phyloP scores from a whole-genome alignment of 257 asterid genomes.

The Solanum lignicaule region DNA sequence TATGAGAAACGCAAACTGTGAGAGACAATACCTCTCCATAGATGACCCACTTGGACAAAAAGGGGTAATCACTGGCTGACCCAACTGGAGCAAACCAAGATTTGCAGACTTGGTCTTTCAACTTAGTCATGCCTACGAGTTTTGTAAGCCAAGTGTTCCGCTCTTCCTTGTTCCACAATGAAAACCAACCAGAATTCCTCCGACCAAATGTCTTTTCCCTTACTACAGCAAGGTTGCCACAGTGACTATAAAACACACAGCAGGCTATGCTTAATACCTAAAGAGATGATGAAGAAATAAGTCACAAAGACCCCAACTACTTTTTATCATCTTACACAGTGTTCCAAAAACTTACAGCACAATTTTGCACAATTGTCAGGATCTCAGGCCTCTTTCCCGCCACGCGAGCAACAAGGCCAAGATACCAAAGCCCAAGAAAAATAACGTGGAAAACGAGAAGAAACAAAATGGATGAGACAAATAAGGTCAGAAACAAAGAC shows the following conservation, averaged over 20 bases:
- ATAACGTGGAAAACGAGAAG: constrained; percentile 83
- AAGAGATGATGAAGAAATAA: constrained; percentile 31
- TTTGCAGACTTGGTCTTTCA: constrained; percentile 80
- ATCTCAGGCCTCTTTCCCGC: constrained; percentile 92
- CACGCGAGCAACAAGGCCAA: constrained; percentile 94
- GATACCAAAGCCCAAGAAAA: constrained; percentile 90
- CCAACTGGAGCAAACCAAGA: constrained; percentile 99
- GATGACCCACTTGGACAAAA: constrained; percentile 88
- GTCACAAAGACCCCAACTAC: constrained; percentile 33
- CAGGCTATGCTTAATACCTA: constrained; percentile 99
- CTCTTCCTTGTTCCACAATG: constrained; percentile 75
- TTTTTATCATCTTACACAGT: constrained; percentile 6
- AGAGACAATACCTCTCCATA: constrained; percentile 77
- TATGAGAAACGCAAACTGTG: not conserved
- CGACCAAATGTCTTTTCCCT: constrained; percentile 59
- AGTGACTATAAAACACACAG: constrained; percentile 99
- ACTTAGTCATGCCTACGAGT: constrained; percentile 72
- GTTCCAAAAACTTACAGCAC: constrained; percentile 60
- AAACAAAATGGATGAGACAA: constrained; percentile 72
- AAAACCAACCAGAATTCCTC: constrained; percentile 63
- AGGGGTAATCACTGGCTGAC: constrained; percentile 91
- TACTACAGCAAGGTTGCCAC: constrained; percentile 86
- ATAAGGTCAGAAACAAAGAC: constrained; percentile 81
- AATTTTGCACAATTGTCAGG: constrained; percentile 79
- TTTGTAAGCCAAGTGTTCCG: constrained; percentile 76